Evolutionary conservation across 2,329 filamentous ascomycete genomes (phyloP), one percentile per base, ranked within the genome.

Genomic region (Aureobasidium leucospermi): DNA sequence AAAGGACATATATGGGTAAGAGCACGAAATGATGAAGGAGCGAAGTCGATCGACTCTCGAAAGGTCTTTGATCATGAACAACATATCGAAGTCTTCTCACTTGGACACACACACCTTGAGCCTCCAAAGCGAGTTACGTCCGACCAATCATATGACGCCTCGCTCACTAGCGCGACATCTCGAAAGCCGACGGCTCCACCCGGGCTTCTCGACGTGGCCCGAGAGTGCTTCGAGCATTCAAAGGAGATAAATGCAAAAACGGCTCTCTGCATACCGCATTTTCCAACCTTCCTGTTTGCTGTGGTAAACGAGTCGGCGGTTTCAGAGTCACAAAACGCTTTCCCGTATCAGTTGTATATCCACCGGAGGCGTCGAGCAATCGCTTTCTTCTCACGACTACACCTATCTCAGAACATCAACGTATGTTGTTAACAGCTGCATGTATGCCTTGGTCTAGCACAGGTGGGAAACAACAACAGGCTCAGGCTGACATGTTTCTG

Each of bases 61-160:
- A 45, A 56, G 41, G 55, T 58, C 32, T 58, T 23, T 48, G 55
- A 39, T 48, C 43, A 48, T 46, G 55, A 48, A 48, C n/a, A 58
- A 48, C 55, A 48, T 48, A 41, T 39, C 43, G 55, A 58, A 58
- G 55, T 47, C 43, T 48, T 58, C 43, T 58, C 34, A 43, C 55
- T 43, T 47, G 55, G 34, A 57, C 52, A 58, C 34, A 48, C 55
- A 58, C 53, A 58, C 55, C 43, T 58, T 47, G 55, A 58, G 55
- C 34, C 55, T 58, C 55, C 43, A 58, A 58, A 58, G 55, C 55
- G 55, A 58, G 55, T 47, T 58, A 48, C n/a, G 32, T 28, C 36
- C 43, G 34, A 43, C 55, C 55, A 58, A 58, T 58, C 42, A 48
- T 11, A 13, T 16, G 48, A 8, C 55, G 55, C 16, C 43, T 48